Conservation (phyloP, 441 rosid genomes). For the Arabidopsis hybrid region DNA sequence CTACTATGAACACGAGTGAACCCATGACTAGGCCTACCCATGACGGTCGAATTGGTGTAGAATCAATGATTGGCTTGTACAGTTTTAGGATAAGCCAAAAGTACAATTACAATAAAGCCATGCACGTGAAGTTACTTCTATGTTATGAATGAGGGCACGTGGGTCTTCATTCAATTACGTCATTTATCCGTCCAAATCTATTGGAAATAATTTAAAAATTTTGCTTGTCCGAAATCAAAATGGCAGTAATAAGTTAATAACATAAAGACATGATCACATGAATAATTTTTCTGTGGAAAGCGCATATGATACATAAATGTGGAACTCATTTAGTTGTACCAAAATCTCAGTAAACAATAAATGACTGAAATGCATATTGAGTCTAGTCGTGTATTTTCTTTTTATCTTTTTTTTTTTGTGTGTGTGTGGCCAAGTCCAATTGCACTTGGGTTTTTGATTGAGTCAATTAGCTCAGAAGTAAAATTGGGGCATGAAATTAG, state of each 20-base stretch:
- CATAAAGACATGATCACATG: not conserved
- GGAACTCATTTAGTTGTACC: constrained; percentile 3
- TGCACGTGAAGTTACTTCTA: constrained; percentile 17
- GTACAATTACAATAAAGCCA: constrained; percentile 20
- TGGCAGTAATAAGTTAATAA: not conserved
- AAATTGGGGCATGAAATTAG: too few relatives aligned
- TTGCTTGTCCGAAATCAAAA: constrained; percentile 5
- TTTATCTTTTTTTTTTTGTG: not conserved
- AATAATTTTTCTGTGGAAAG: not conserved
- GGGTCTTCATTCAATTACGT: constrained; percentile 13
- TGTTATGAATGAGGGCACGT: constrained; percentile 23
- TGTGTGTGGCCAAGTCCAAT: not conserved
- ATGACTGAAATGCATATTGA: not conserved
- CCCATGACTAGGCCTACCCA: not conserved
- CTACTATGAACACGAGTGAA: not conserved
- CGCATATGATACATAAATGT: not conserved
- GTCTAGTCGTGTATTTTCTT: not conserved
- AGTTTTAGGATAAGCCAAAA: constrained; percentile 27
- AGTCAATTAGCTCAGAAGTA: too few relatives aligned
- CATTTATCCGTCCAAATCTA: constrained; percentile 8
- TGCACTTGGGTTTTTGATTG: not conserved
- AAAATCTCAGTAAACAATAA: constrained; percentile 9
- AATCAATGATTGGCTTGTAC: constrained; percentile 27
- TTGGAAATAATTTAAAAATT: not conserved
- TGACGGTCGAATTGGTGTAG: constrained; percentile 1